These are phyloP conservation scores for Pilasporangium apinafurcum DNA, from an alignment of 352 stramenopile species.

Conservation along the genomic window DNA sequence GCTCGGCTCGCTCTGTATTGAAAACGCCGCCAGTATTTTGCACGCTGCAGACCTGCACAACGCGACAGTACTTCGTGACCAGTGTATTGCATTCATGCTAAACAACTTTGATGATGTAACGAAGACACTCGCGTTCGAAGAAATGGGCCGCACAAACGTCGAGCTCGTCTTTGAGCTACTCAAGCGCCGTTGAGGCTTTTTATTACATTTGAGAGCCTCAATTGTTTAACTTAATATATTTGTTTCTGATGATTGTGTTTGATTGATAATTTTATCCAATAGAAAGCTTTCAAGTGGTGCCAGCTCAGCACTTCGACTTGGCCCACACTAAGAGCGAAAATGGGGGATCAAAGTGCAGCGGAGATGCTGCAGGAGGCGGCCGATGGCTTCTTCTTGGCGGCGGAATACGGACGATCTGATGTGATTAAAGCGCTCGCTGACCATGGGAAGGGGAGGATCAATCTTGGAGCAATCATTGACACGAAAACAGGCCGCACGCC, in stretches of 20 bases:
- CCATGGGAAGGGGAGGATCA: slow-evolving; percentile 41
- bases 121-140: slow-evolving; percentile 96
- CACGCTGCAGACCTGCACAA: slow-evolving; percentile 95
- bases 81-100: slow-evolving; percentile 96
- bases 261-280: too few relatives aligned
- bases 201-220: too few relatives aligned
- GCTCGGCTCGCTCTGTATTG: slow-evolving; percentile 91
- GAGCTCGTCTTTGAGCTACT: slow-evolving; percentile 98
- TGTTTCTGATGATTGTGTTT: too few relatives aligned
- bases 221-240: too few relatives aligned
- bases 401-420: slow-evolving; percentile 74
- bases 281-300: too few relatives aligned
- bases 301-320: too few relatives aligned
- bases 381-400: slow-evolving; percentile 80
- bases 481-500: slow-evolving; percentile 53
- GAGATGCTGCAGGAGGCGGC: slow-evolving; percentile 58
- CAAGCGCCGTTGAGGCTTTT: slow-evolving; percentile 73
- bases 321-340: too few relatives aligned
- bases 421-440: slow-evolving; percentile 82
- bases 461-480: slow-evolving; percentile 53
- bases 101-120: slow-evolving; percentile 97
- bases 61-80: slow-evolving; percentile 87
- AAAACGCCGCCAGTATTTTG: slow-evolving; percentile 96
- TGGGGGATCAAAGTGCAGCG: too few relatives aligned
- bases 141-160: slow-evolving; percentile 98